These are phyloP conservation scores for Umbellularia californica DNA, from an alignment of 164 flowering plant genomes.

Conservation along the genomic window DNA sequence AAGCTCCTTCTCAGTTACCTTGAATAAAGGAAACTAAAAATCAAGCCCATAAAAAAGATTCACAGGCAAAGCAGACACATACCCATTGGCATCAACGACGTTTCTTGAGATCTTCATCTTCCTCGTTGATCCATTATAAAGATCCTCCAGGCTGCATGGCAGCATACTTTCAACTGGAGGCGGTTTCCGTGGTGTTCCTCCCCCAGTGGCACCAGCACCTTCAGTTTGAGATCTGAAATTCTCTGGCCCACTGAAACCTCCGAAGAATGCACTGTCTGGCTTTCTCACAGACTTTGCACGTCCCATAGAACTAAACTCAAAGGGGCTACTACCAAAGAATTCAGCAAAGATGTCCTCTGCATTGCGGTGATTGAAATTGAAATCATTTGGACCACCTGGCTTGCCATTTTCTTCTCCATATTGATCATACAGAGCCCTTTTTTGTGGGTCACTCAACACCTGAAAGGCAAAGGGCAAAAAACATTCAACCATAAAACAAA, in stretches of 20 bases:
- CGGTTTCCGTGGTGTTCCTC: slow-evolving; percentile 30
- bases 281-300: slow-evolving; percentile 28
- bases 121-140: slow-evolving; percentile 54
- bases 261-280: slow-evolving; percentile 23
- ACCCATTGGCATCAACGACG: slow-evolving; percentile 28
- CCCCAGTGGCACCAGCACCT: slow-evolving; percentile 10
- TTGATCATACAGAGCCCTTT: slow-evolving; percentile 53
- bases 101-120: slow-evolving; percentile 63
- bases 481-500: no score
- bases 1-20: no score
- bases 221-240: slow-evolving; percentile 22
- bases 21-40: background rate
- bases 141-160: slow-evolving; percentile 57
- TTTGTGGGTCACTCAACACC: slow-evolving; percentile 63
- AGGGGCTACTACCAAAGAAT: slow-evolving; percentile 52
- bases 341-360: slow-evolving; percentile 58
- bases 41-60: background rate
- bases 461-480: slow-evolving; percentile 4
- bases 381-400: slow-evolving; percentile 18
- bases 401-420: slow-evolving; percentile 44
- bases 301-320: slow-evolving; percentile 30
- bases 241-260: slow-evolving; percentile 23
- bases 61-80: background rate
- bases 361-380: slow-evolving; percentile 47
- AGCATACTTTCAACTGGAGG: slow-evolving; percentile 46